phyloP scores from a whole-genome alignment of 352 stramenopile species.

The Blastocystis hominis region DNA sequence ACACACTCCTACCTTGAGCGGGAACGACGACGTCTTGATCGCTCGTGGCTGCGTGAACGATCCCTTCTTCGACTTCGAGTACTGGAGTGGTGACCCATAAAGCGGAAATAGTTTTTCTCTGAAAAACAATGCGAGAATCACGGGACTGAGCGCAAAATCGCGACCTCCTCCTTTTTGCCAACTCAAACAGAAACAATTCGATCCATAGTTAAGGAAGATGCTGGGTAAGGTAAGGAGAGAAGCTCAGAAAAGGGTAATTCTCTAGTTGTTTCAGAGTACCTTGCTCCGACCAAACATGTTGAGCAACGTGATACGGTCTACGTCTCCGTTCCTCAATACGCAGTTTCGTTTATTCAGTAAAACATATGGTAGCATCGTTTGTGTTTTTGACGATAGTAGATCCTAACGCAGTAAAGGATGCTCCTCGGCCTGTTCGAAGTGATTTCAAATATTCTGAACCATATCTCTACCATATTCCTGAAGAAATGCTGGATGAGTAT shows the following conservation, averaged over 20 bases:
- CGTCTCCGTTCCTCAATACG: background rate
- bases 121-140: background rate
- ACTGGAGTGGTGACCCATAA: conserved; percentile 35
- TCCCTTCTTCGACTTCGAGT: conserved; percentile 34
- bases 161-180: background rate
- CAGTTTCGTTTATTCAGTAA: conserved; percentile 32
- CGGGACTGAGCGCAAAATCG: background rate
- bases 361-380: conserved; percentile 26
- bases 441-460: conserved; percentile 55
- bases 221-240: background rate
- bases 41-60: conserved; percentile 21
- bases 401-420: conserved; percentile 52
- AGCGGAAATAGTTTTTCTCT: background rate
- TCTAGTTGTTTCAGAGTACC: conserved; percentile 30
- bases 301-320: background rate
- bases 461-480: conserved; percentile 39
- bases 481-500: conserved; percentile 43
- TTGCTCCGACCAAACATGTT: background rate
- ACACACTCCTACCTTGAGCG: background rate
- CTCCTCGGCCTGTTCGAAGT: background rate
- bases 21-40: background rate
- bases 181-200: background rate
- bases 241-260: background rate
- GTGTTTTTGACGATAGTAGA: background rate
- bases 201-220: background rate